These are phyloP conservation scores for Pyrenochaeta sp. DNA, from an alignment of 2,329 filamentous ascomycete genomes.

Conservation along the genomic window DNA sequence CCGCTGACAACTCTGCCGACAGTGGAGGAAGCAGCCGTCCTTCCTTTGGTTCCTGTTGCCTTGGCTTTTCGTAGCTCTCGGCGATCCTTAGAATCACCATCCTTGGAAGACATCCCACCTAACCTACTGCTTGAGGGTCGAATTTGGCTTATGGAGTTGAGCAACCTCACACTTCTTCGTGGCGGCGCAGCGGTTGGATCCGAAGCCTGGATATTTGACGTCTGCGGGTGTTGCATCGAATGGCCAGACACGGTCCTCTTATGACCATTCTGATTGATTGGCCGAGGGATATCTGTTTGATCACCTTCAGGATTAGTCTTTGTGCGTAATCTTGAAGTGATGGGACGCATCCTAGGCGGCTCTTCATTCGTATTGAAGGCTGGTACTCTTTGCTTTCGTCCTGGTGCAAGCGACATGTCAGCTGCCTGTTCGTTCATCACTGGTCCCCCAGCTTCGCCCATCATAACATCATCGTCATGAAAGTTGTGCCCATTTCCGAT, in stretches of 20 bases:
- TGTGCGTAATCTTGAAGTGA: constrained; percentile 48
- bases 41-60: constrained; percentile 74
- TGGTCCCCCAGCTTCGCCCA: constrained; percentile 47
- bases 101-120: constrained; percentile 61
- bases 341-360: constrained; percentile 48
- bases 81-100: constrained; percentile 65
- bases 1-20: constrained; percentile 90
- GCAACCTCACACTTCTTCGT: constrained; percentile 54
- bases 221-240: constrained; percentile 49
- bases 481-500: constrained; percentile 50
- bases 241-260: constrained; percentile 95
- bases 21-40: constrained; percentile 67
- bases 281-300: constrained; percentile 45
- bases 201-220: constrained; percentile 26
- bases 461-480: constrained; percentile 55
- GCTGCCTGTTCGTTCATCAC: constrained; percentile 35
- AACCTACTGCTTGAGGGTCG: constrained; percentile 70
- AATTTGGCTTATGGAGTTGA: constrained; percentile 60
- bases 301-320: constrained; percentile 52
- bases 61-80: constrained; percentile 86
- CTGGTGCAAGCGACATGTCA: constrained; percentile 60
- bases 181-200: constrained; percentile 54
- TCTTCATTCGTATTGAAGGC: constrained; percentile 44
- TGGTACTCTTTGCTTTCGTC: constrained; percentile 49
- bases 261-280: constrained; percentile 63